A percentile compares a stretch with the other conserved stretches of the same genome.
Evolutionary conservation across 371 early-diverging fungal species (phyloP).

Genomic region (Circinella umbellata): DNA sequence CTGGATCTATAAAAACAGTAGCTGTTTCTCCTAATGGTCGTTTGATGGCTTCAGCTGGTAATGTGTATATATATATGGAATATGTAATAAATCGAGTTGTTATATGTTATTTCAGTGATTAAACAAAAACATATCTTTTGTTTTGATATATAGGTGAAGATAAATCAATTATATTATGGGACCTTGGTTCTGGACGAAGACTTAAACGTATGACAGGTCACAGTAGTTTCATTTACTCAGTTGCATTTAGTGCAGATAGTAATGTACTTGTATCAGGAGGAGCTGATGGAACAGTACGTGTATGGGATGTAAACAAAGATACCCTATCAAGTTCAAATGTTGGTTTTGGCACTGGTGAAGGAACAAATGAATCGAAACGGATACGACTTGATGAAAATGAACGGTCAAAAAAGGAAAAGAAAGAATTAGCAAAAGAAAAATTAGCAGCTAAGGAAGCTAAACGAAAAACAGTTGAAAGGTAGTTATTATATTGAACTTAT

Average conservation of each 20-base stretch:
- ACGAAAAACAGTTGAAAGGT: constrained; percentile 47
- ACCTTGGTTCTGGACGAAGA: constrained; percentile 88
- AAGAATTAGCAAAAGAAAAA: constrained; percentile 30
- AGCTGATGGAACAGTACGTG: constrained; percentile 91
- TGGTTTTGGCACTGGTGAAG: constrained; percentile 12
- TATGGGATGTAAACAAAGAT: constrained; percentile 92
- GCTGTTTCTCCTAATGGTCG: constrained; percentile 97
- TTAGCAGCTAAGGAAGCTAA: constrained; percentile 25
- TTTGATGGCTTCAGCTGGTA: constrained; percentile 89
- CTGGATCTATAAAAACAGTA: constrained; percentile 83
- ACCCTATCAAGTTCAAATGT: constrained; percentile 28
- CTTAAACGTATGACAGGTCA: constrained; percentile 89
- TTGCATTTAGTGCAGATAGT: constrained; percentile 88
- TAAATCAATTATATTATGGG: constrained; percentile 93
- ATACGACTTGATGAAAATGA: constrained; percentile 37
- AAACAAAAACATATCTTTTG: background rate
- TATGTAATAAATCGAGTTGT: too few relatives aligned
- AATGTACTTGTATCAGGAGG: constrained; percentile 88
- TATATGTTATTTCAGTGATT: too few relatives aligned
- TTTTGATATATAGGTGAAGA: constrained; percentile 70
- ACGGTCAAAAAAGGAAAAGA: constrained; percentile 33
- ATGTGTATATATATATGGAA: background rate
- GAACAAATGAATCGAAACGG: constrained; percentile 31
- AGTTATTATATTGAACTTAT: background rate
- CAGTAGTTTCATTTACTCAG: constrained; percentile 84